phyloP scores from a whole-genome alignment of 805 yeast genomes.

The Kazachstania martiniae region DNA sequence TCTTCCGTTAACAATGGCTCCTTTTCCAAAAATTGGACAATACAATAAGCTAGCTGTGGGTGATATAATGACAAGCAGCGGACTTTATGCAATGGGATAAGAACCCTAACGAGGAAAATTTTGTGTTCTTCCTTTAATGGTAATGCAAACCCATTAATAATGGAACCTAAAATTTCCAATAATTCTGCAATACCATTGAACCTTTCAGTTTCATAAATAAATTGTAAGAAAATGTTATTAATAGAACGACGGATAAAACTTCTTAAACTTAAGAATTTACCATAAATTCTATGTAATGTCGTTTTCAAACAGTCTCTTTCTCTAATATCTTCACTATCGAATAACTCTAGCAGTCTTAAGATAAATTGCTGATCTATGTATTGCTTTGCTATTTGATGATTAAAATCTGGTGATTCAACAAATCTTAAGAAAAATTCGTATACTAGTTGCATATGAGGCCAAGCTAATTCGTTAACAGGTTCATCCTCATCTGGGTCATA shows the following conservation, averaged over 20 bases:
- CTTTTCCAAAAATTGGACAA: slow-evolving; percentile 91
- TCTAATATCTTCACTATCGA: slow-evolving; percentile 93
- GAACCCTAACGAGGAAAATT: slow-evolving; percentile 71
- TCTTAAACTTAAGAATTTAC: slow-evolving; percentile 82
- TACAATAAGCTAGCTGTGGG: slow-evolving; percentile 94
- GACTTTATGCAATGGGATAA: slow-evolving; percentile 88
- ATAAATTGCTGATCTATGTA: slow-evolving; percentile 89
- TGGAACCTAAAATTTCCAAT: slow-evolving; percentile 88
- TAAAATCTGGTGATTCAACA: slow-evolving; percentile 89
- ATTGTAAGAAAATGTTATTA: slow-evolving; percentile 84
- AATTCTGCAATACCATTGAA: slow-evolving; percentile 94
- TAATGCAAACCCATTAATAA: slow-evolving; percentile 94
- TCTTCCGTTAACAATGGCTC: slow-evolving; percentile 89
- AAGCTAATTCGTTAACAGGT: slow-evolving; percentile 89
- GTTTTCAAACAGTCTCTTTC: slow-evolving; percentile 94
- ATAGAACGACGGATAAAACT: slow-evolving; percentile 87
- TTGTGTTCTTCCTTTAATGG: slow-evolving; percentile 97
- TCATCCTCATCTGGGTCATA: slow-evolving; percentile 99
- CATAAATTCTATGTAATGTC: slow-evolving; percentile 90
- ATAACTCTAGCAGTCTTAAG: slow-evolving; percentile 68
- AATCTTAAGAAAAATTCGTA: slow-evolving; percentile 90
- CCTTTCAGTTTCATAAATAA: slow-evolving; percentile 88
- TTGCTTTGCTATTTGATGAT: slow-evolving; percentile 85
- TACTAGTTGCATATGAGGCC: slow-evolving; percentile 98
- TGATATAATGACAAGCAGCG: slow-evolving; percentile 83